Base-by-base conservation (phyloP, 495 filamentous ascomycete genomes). In the Endocarpon pusillum region DNA sequence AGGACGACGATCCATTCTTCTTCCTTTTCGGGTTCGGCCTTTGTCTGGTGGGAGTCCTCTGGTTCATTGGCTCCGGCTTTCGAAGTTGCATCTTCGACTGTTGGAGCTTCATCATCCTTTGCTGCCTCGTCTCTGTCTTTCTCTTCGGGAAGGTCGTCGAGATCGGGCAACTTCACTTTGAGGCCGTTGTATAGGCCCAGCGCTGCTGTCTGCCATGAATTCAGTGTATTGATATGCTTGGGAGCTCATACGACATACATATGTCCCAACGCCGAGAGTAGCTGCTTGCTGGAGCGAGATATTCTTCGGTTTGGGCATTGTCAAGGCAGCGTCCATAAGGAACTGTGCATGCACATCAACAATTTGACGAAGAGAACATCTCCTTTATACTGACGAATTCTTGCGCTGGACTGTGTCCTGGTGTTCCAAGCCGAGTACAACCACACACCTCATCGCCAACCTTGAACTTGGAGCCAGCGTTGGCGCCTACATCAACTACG, bases 1-100 rank as follows among this genome's bases (percentile, higher is more conserved):
- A 63, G 43, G 16, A 65, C 44, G 9, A 65, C 36, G 8, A 57
- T 38, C 61, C 61, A 65, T 34, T 57, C 49, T 15, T 59, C 47
- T 24, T 46, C 54, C n/a, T 38, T 21, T 10, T 32, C 24, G n/a
- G n/a, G n/a, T n/a, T n/a, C n/a, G n/a, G n/a, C n/a, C n/a, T n/a
- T n/a, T n/a, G n/a, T n/a, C n/a, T n/a, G n/a, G n/a, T n/a, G n/a
- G n/a, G n/a, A n/a, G n/a, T n/a, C n/a, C n/a, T n/a, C n/a, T n/a
- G n/a, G n/a, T n/a, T n/a, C n/a, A n/a, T n/a, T n/a, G n/a, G n/a
- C n/a, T n/a, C n/a, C n/a, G n/a, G n/a, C n/a, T n/a, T n/a, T n/a
- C n/a, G n/a, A n/a, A n/a, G n/a, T n/a, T n/a, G n/a, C n/a, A n/a
- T n/a, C n/a, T n/a, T n/a, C n/a, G n/a, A n/a, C n/a, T n/a, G n/a